phyloP scores from a whole-genome alignment of 352 stramenopile genomes.

The Phytophthora sansomeana region DNA sequence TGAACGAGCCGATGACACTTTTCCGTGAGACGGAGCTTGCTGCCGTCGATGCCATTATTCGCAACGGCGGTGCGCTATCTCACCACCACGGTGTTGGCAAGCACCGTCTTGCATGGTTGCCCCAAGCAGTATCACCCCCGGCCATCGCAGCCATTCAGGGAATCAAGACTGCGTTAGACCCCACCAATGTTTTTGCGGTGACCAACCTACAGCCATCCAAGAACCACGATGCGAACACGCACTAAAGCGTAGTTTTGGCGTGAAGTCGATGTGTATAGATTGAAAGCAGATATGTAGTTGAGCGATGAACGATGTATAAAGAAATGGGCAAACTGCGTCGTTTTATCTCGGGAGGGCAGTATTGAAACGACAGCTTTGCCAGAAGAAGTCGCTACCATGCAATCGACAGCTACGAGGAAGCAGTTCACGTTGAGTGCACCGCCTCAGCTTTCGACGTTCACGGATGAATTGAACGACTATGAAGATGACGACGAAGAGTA shows the following conservation, averaged over 20 bases:
- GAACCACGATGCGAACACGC: slow-evolving; percentile 9
- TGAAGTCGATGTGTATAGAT: slow-evolving; percentile 5
- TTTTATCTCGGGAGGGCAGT: slow-evolving; percentile 9
- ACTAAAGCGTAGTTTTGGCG: slow-evolving; percentile 17
- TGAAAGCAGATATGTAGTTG: slow-evolving; percentile 1
- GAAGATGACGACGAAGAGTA: slow-evolving; percentile 36
- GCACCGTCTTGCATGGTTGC: slow-evolving; percentile 87
- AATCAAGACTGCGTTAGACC: slow-evolving; percentile 92
- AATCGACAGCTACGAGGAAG: slow-evolving; percentile 21
- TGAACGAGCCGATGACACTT: slow-evolving; percentile 79
- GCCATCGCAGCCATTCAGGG: slow-evolving; percentile 73
- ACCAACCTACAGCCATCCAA: slow-evolving; percentile 72
- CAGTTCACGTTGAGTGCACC: slow-evolving; percentile 27
- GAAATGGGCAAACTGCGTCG: slow-evolving; percentile 13
- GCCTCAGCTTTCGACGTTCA: slow-evolving; percentile 16
- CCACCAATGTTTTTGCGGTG: slow-evolving; percentile 92
- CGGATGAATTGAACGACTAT: slow-evolving; percentile 32
- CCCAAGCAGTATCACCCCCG: slow-evolving; percentile 80
- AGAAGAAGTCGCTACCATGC: background rate
- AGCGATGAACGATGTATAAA: slow-evolving; percentile 24
- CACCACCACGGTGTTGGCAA: slow-evolving; percentile 97
- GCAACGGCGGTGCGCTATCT: slow-evolving; percentile 92
- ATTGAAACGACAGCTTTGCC: slow-evolving; percentile 32
- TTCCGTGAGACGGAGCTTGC: slow-evolving; percentile 85
- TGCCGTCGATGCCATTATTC: slow-evolving; percentile 88